These are phyloP conservation scores for Entophlyctis luteolus DNA, from an alignment of 192 early-diverging fungal species.

Conservation along the genomic window DNA sequence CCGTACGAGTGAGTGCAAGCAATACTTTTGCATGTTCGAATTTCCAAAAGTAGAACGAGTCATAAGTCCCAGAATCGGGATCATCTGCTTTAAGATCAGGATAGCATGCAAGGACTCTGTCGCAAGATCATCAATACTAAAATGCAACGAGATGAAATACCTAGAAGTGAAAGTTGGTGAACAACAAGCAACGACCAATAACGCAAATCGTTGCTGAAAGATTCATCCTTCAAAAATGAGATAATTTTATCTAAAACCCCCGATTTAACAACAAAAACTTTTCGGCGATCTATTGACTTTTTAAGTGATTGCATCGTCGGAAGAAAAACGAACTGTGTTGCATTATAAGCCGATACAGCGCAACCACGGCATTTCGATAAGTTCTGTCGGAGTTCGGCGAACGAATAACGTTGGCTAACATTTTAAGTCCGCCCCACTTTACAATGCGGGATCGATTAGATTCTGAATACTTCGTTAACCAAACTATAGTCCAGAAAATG, in stretches of 20 bases:
- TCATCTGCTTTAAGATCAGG: constrained; percentile 51
- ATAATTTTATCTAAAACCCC: constrained; percentile 61
- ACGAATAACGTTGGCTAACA: constrained; percentile 54
- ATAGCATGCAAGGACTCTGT: constrained; percentile 53
- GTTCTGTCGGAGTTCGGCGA: constrained; percentile 51
- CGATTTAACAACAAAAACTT: constrained; percentile 53
- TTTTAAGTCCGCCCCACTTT: constrained; percentile 55
- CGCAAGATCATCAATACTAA: too few relatives aligned
- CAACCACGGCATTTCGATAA: constrained; percentile 61
- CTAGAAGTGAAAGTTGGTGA: constrained; percentile 66
- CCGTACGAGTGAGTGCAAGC: constrained; percentile 71
- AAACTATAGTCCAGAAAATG: not conserved
- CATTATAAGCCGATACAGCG: constrained; percentile 63
- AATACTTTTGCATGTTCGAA: constrained; percentile 77
- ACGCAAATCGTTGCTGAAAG: constrained; percentile 69
- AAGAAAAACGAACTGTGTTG: too few relatives aligned
- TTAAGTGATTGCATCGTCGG: too few relatives aligned
- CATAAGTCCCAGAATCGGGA: constrained; percentile 61
- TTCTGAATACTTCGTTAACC: constrained; percentile 42
- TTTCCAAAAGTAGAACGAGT: constrained; percentile 76
- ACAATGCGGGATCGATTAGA: constrained; percentile 54
- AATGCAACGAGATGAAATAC: constrained; percentile 37
- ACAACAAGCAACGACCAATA: constrained; percentile 76
- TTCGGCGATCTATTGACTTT: constrained; percentile 58
- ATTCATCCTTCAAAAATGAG: constrained; percentile 48